Base-by-base conservation (phyloP, 139 green algal species). In the Tetraselmis chui region DNA sequence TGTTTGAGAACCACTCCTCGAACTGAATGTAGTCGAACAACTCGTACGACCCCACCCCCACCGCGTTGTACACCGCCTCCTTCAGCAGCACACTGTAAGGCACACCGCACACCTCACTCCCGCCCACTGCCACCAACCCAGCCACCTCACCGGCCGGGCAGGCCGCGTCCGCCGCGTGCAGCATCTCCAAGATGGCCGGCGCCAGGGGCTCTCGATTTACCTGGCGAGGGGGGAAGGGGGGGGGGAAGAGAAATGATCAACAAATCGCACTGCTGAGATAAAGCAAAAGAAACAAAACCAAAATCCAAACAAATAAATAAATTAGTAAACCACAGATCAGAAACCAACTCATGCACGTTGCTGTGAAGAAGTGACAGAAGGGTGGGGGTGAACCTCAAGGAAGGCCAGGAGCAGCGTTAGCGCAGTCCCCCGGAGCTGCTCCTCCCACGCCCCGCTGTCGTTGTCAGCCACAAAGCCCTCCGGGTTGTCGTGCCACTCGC, bases 1-100 rank as follows among this genome's bases (percentile, higher is more conserved):
- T 79, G 59, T 26, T 82, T 26, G 67, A 28, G 26, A 92, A 81
- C 92, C 88, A 94, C 2, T 84, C 58, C 1, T 82, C 30, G 31
- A 92, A 96, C 79, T 97, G 92, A 0, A 98, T 29, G 77, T 85
- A 91, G 80, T 98, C 93, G 32, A 95, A 83, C 67, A 98, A 88
- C 76, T 96, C 93, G 77, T 97, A 96, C 0, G 88, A 86, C 0
- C 88, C 91, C 1, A 92, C 45, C 0, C 90, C 90, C 31, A 92
- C 89, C 25, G 95, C 92, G 59, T 91, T 87, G 82, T 98, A 97
- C 24, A 90, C 84, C 0, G 93, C 95, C 77, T 98, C 95, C 85
- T 97, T 97, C 45, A 84, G 59, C 27, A 97, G 84, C 58, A 93
- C 80, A 86, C 59, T 1, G 32, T 28, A 0, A 85, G 87, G 24